Percentiles rank a stretch among this genome's conserved stretches.
Evolutionary conservation across 306 rosid species (phyloP).

Genomic region (Ochetophila trinervis): DNA sequence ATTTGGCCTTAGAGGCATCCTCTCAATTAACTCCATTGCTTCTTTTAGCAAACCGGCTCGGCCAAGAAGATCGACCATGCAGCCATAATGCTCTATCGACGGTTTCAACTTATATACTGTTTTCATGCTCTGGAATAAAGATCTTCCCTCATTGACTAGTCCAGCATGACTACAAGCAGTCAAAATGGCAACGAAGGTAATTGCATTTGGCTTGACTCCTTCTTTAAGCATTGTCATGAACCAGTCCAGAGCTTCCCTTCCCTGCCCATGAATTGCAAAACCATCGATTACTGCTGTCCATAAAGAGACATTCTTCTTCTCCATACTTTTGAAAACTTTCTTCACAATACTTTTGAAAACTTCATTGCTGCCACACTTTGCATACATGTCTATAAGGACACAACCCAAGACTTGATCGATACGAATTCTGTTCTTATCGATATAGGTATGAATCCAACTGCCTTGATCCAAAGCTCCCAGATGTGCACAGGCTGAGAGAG

Average conservation of each 20-base stretch:
- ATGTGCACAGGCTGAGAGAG: constrained; percentile 32
- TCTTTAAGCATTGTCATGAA: constrained; percentile 52
- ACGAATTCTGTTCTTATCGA: constrained; percentile 13
- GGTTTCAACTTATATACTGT: constrained; percentile 42
- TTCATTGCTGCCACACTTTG: constrained; percentile 26
- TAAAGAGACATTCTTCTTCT: constrained; percentile 10
- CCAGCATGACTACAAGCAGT: constrained; percentile 66
- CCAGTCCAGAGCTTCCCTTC: constrained; percentile 50
- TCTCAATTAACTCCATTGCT: constrained; percentile 50
- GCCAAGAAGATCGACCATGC: constrained; percentile 84
- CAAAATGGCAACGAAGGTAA: constrained; percentile 64
- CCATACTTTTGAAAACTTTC: constrained; percentile 11
- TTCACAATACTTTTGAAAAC: too few species aligned
- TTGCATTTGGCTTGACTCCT: constrained; percentile 43
- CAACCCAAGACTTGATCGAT: constrained; percentile 17
- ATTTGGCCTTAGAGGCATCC: constrained; percentile 52
- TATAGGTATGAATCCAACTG: constrained; percentile 21
- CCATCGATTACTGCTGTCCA: constrained; percentile 33
- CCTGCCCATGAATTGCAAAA: constrained; percentile 54
- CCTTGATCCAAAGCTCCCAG: constrained; percentile 23
- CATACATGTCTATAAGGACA: constrained; percentile 28
- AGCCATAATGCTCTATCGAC: constrained; percentile 56
- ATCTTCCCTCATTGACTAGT: constrained; percentile 52
- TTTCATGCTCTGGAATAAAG: constrained; percentile 43
- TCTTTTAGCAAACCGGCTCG: constrained; percentile 53